Evolutionary conservation across 2,329 filamentous ascomycete species (phyloP).

Genomic region (Cladosporium oxysporum): DNA sequence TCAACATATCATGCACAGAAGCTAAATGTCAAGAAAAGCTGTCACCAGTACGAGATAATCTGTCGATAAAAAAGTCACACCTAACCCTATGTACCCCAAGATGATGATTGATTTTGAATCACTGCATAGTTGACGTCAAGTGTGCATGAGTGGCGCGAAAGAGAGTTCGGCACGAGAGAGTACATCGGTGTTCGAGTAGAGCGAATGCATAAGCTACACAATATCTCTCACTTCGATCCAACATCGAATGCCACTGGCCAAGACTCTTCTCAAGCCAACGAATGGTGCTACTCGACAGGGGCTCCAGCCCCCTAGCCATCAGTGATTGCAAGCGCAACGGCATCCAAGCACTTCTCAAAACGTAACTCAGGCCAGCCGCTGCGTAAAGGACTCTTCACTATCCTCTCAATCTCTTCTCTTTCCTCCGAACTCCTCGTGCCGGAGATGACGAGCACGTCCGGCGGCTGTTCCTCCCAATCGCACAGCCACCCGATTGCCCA

Average conservation of each 20-base stretch:
- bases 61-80: neutral
- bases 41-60: neutral
- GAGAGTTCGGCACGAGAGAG: neutral
- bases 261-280: neutral
- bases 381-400: constrained; percentile 4
- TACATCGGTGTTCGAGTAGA: neutral
- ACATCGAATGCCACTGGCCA: neutral
- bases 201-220: neutral
- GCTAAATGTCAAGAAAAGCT: neutral
- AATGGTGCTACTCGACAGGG: neutral
- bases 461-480: constrained; percentile 18
- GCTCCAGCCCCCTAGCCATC: neutral
- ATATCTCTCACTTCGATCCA: neutral
- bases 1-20: neutral
- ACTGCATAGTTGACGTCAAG: neutral
- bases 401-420: constrained; percentile 10
- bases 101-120: neutral
- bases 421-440: constrained; percentile 7
- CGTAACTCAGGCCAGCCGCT: neutral
- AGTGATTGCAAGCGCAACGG: neutral
- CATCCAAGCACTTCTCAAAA: constrained; percentile 16
- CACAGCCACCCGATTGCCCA: constrained; percentile 19
- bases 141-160: neutral
- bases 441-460: constrained; percentile 17
- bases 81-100: neutral